phyloP scores from a whole-genome alignment of 257 asterid genomes.

The Rhazya stricta region DNA sequence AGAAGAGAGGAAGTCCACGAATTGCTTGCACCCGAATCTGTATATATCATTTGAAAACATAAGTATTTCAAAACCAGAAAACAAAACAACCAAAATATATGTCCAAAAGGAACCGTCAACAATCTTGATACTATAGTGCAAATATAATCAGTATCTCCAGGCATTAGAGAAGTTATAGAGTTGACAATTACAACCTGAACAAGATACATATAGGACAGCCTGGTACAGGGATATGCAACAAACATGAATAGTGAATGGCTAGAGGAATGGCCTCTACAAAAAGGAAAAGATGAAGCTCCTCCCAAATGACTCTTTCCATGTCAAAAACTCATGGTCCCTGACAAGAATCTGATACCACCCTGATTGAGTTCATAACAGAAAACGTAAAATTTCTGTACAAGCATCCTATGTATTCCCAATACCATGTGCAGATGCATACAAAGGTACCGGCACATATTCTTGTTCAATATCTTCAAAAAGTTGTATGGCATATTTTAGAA shows the following conservation, averaged over 20 bases:
- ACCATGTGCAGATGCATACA: too few relatives aligned
- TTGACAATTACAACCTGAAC: neutral
- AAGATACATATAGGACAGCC: neutral
- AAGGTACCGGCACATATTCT: too few relatives aligned
- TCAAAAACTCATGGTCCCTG: too few relatives aligned
- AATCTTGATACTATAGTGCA: neutral
- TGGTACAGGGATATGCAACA: neutral
- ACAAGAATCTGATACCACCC: too few relatives aligned
- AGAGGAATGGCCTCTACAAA: neutral
- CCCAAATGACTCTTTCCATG: neutral
- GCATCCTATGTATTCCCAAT: too few relatives aligned
- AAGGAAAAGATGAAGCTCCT: neutral
- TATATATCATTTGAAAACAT: conserved; percentile 11
- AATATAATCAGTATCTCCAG: neutral
- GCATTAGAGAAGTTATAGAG: neutral
- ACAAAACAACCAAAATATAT: neutral
- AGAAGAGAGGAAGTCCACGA: conserved; percentile 94
- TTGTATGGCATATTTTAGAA: too few relatives aligned
- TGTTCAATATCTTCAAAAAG: too few relatives aligned
- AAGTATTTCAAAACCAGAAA: conserved; percentile 12
- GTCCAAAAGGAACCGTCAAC: neutral
- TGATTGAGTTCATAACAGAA: too few relatives aligned
- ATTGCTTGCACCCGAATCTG: conserved; percentile 95
- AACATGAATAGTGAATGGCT: too few relatives aligned
- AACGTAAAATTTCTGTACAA: too few relatives aligned